Percentiles rank a stretch among this genome's conserved stretches.
These are phyloP conservation scores for Lactarius akahatsu DNA, from an alignment of 768 basidiomycete species.

Conservation along the genomic window DNA sequence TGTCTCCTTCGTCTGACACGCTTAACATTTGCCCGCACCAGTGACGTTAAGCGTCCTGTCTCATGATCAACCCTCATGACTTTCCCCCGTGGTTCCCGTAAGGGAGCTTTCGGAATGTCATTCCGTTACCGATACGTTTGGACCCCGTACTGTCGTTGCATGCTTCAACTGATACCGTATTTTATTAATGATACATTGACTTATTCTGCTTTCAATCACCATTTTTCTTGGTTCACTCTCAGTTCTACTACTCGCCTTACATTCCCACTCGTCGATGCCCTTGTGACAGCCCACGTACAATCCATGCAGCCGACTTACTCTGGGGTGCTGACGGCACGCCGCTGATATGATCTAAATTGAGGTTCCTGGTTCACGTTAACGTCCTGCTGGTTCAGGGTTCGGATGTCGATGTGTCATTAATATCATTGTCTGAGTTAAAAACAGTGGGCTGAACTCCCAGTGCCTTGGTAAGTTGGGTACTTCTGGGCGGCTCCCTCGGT, in stretches of 20 bases:
- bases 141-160: constrained; percentile 22
- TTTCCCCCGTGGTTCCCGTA: constrained; percentile 4
- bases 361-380: constrained; percentile 1
- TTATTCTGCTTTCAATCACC: constrained; percentile 22
- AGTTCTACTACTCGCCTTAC: constrained; percentile 14
- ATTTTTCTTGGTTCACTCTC: constrained; percentile 7
- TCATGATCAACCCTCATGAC: constrained; percentile 4
- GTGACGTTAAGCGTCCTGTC: constrained; percentile 17
- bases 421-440: background rate
- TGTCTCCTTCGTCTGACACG: background rate
- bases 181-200: constrained; percentile 25
- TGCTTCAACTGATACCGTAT: constrained; percentile 24
- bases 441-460: background rate
- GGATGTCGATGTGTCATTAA: no score
- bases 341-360: constrained; percentile 13
- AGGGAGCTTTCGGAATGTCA: constrained; percentile 16
- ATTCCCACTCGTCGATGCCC: background rate
- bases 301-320: constrained; percentile 22
- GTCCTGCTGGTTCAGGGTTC: background rate
- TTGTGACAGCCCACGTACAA: constrained; percentile 22
- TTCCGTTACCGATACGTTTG: constrained; percentile 17
- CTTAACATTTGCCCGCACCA: background rate
- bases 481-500: background rate
- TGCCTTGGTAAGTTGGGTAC: background rate
- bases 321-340: constrained; percentile 14